Conservation (phyloP, 2,329 filamentous ascomycete species). For the Aspergillus glaucus region DNA sequence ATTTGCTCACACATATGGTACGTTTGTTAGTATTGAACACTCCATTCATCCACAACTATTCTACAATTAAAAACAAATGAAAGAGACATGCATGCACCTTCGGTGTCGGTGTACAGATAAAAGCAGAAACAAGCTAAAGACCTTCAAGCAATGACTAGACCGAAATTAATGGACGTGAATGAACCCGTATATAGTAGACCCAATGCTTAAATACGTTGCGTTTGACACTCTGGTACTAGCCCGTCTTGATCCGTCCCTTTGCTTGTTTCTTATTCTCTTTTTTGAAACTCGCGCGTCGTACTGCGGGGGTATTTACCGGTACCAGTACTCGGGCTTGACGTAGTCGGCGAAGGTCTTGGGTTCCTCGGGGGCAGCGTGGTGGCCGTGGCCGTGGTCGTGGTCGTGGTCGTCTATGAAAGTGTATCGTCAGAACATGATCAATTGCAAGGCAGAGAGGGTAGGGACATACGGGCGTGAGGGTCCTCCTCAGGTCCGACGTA, state of each 20-base stretch:
- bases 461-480: slow-evolving; percentile 49
- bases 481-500: slow-evolving; percentile 82
- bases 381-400: slow-evolving; percentile 25
- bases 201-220: too few species aligned
- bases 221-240: too few species aligned
- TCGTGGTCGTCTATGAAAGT: slow-evolving; percentile 34
- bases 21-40: background rate
- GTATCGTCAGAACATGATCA: slow-evolving; percentile 2
- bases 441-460: background rate
- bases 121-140: slow-evolving; percentile 2
- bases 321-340: slow-evolving; percentile 91
- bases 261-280: background rate
- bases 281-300: slow-evolving; percentile 4
- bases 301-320: slow-evolving; percentile 41
- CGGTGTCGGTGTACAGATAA: background rate
- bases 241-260: too few species aligned
- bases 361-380: slow-evolving; percentile 59
- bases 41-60: slow-evolving; percentile 16
- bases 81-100: slow-evolving; percentile 3
- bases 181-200: background rate
- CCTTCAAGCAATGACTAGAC: background rate
- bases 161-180: background rate
- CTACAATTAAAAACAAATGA: slow-evolving; percentile 14
- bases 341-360: slow-evolving; percentile 96
- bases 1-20: background rate